Base-by-base conservation (phyloP, 75 land plant genomes). In the Larix kaempferi region DNA sequence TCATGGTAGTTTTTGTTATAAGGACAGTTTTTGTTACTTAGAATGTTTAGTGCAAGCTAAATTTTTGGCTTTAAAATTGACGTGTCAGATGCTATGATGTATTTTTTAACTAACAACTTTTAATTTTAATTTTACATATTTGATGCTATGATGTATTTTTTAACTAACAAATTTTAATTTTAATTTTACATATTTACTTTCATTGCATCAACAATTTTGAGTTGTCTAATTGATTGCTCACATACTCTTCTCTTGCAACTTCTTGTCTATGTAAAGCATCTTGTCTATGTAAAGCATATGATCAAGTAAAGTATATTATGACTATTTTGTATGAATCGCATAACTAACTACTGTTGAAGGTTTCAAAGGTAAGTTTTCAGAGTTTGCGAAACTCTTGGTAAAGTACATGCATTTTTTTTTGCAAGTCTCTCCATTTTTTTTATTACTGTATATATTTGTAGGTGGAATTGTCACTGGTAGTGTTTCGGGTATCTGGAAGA, bases 391-490 rank as follows among this genome's bases (percentile, higher is more conserved):
- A 59, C 85, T 90, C 59, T 56, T 78, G 89, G 91, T 87, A 77
- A 23, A 41, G 44, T 41, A 41, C 44, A 41, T 41, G 44, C 44
- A 41, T 41, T 7, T 6, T 6, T 41, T 41, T 41, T 41, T 41
- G 44, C 6, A 4, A 41, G 44, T 41, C 44, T 0, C 44, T 41
- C 44, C 5, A 6, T 41, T 41, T 41, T 41, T 41, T 41, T 41
- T 6, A 41, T 41, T 41, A 41, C 44, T 41, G 5, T 41, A 41
- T 41, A 41, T 41, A 41, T 54, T 57, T 26, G 74, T 89, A 91
- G 97, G 90, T 54, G 88, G 78, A 62, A 88, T 96, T 56, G 62
- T 91, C 23, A 79, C 82, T 17, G 99, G 94, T 74, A 81, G n/a
- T n/a, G n/a, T n/a, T n/a, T n/a, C n/a, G 88, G 71, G 86, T 63